Percentiles rank a stretch among this genome's conserved stretches.
Conservation (phyloP, 768 basidiomycete genomes). For the Lactarius sanguifluus region DNA sequence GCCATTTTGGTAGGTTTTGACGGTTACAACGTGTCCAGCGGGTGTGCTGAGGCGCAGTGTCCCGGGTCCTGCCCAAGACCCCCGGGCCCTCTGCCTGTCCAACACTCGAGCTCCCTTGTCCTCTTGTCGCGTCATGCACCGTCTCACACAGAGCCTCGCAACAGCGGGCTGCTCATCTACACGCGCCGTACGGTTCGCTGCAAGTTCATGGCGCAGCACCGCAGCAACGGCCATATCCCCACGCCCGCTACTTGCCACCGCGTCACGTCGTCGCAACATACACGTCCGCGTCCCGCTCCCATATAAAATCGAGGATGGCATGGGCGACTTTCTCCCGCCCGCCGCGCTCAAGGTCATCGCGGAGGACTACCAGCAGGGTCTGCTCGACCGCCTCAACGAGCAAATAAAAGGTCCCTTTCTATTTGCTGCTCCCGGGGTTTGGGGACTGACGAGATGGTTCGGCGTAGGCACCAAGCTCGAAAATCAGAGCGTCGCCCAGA, state of each 20-base stretch:
- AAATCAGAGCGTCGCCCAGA: constrained; percentile 62
- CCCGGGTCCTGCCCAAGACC: background rate
- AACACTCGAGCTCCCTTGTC: background rate
- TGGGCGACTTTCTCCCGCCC: constrained; percentile 78
- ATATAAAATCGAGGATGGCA: constrained; percentile 67
- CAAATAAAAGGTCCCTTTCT: constrained; percentile 63
- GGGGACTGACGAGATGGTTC: constrained; percentile 3
- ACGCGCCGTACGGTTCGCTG: background rate
- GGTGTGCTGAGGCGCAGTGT: background rate
- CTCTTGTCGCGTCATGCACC: constrained; percentile 15
- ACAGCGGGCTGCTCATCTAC: constrained; percentile 2
- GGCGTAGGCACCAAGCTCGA: constrained; percentile 54
- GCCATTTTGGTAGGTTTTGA: constrained; percentile 37
- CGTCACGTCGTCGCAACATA: constrained; percentile 37
- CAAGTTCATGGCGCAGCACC: background rate
- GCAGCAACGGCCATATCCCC: background rate
- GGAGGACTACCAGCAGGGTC: constrained; percentile 83
- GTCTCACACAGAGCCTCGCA: constrained; percentile 16
- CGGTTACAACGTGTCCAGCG: background rate
- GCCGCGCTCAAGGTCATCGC: constrained; percentile 68
- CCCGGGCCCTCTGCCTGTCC: background rate
- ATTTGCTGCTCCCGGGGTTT: background rate
- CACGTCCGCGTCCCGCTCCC: constrained; percentile 58
- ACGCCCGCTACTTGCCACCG: constrained; percentile 19
- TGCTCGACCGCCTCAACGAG: constrained; percentile 74